Conservation (phyloP, 345 rosid species). For the Triadica sebifera region DNA sequence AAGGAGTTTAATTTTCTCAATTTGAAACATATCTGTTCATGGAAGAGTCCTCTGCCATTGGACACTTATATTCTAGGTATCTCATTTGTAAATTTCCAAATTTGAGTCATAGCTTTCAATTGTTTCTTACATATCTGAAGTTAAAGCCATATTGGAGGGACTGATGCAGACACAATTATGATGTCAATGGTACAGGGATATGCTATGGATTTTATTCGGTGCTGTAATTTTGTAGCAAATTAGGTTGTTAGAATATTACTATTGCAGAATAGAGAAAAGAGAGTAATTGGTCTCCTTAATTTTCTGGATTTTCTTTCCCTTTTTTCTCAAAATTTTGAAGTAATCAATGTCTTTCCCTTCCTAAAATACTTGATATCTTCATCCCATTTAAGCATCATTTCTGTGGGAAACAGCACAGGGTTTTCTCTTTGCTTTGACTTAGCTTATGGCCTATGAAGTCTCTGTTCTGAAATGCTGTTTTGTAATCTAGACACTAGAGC, state of each 20-base stretch:
- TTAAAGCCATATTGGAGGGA: not conserved
- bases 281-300: not conserved
- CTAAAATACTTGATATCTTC: not conserved
- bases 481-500: not conserved
- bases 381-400: not conserved
- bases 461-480: not conserved
- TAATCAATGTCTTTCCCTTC: not conserved
- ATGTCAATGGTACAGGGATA: not conserved
- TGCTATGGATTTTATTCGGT: not conserved
- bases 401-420: not conserved
- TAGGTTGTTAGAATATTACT: not conserved
- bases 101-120: not conserved
- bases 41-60: not conserved
- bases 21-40: not conserved
- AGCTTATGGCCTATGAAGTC: not conserved
- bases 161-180: not conserved
- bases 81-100: not conserved
- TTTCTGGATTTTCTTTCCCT: not conserved
- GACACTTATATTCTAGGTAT: not conserved
- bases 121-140: not conserved
- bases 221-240: not conserved
- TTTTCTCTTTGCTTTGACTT: no score
- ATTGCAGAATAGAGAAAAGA: conserved; percentile 1
- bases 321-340: not conserved
- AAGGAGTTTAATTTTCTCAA: not conserved